Base-by-base conservation (phyloP, 768 basidiomycete genomes). In the Calocera viscosa region DNA sequence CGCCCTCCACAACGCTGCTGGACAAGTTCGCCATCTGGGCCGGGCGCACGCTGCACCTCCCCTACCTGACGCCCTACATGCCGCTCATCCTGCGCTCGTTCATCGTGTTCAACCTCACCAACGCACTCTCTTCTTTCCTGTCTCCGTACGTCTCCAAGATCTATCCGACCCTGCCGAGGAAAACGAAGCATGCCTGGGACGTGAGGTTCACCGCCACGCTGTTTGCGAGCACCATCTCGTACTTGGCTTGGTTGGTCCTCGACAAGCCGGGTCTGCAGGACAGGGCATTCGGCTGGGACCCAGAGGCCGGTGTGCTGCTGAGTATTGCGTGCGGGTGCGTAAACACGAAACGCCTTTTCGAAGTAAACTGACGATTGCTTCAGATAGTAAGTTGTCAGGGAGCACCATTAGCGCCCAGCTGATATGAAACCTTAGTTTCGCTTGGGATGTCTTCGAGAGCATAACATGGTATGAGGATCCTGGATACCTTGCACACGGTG, bases 401-500 rank as follows among this genome's bases (percentile, higher is more conserved):
- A 28, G 26, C 53, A 14, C 10, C 14, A 26, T 26, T 5, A 2
- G 30, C 24, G 53, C 26, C 22, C 14, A 16, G 11, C 30, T 60
- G 30, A 60, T 19, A 2, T 10, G 53, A 22, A 26, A 26, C 88
- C 87, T n/a, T 38, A 72, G 71, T 72, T 94, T 95, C 74, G 69
- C 93, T 22, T 95, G 92, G 92, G 92, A 95, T 72, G 81, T 82
- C 0, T 67, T 90, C 30, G 76, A 91, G 74, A 83, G 85, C 7
- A 75, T 86, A 26, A 65, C 87, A 64, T 85, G 90, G 74, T 88
- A 82, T 71, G 80, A 82, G 63, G 86, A 89, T 67, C 64, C 85
- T 2, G 91, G 89, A 8, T 92, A 92, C 70, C 83, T 92, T 0
- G 70, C 87, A 17, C 92, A 95, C 72, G 92, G 90, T 78, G 71